Conservation (phyloP, 192 early-diverging fungal species). For the Backusella psychrophila region DNA sequence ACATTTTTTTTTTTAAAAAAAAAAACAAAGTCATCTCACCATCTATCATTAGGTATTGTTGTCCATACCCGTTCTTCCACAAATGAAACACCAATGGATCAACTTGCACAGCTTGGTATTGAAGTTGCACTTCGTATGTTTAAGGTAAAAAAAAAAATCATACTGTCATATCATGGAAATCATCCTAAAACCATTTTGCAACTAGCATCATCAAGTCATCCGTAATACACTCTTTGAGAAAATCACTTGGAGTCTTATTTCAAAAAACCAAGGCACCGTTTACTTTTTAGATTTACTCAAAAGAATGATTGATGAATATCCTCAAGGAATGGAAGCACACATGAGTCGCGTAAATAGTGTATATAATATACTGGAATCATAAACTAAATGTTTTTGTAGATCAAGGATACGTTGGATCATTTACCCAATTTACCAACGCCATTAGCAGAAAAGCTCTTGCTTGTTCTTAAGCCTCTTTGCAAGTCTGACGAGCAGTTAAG, state of each 20-base stretch:
- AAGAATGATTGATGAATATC: conserved; percentile 40
- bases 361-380: too few relatives aligned
- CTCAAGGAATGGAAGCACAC: conserved; percentile 25
- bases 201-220: conserved; percentile 58
- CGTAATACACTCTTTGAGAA: conserved; percentile 69
- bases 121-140: conserved; percentile 47
- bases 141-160: conserved; percentile 31
- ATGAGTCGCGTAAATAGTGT: not conserved
- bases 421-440: conserved; percentile 53
- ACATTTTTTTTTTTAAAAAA: too few relatives aligned
- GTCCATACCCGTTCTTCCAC: conserved; percentile 9
- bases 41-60: not conserved
- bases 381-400: conserved; percentile 15
- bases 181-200: not conserved
- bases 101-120: conserved; percentile 39
- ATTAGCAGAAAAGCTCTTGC: conserved; percentile 54
- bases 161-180: too few relatives aligned
- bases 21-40: not conserved
- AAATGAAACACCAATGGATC: conserved; percentile 37
- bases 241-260: conserved; percentile 57
- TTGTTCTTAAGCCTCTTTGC: conserved; percentile 53
- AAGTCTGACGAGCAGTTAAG: conserved; percentile 53
- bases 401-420: conserved; percentile 69
- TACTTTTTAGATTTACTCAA: conserved; percentile 48
- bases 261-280: conserved; percentile 42